Evolutionary conservation across 73 alveolate genomes (phyloP), one percentile per base, ranked within the genome.

Genomic region (Uronychia binucleata): DNA sequence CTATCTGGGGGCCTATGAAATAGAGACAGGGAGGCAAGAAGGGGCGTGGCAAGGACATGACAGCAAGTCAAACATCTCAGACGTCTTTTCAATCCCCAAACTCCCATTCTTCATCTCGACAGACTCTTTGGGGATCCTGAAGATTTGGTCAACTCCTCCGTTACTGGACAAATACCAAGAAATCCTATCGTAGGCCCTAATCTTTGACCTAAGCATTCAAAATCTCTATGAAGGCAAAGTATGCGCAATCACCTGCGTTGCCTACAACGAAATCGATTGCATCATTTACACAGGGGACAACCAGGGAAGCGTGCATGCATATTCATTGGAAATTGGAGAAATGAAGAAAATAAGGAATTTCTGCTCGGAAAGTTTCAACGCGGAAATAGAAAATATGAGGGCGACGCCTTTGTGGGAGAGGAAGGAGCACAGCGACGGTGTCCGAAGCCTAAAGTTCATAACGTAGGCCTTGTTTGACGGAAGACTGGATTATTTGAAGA

Each of bases 271-370:
- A 59, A 5, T 26, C 11, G 80, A 86, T 0, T 75, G 87, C 29
- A 90, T 86, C 14, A 59, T 90, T 19, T 90, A 19, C 79, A 87
- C 91, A 74, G 96, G 93, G 27, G 96, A 90, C 82, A 92, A 90
- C 28, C 33, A 84, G 57, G 96, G 96, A 1, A 74, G 19, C 27
- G 59, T 90, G 0, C 8, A 58, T n/a, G 96, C 96, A 1, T 86
- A 79, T 58, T 14, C 13, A 1, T 79, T 86, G 5, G 67, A 46
- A 11, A 11, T 46, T 46, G 67, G 67, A 46, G 67, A 19, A 11
- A 5, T 46, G 19, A 5, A 46, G 5, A 46, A 46, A 5, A 46
- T 46, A 5, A 11, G n/a, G 19, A 46, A 46, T 46, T 5, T 46
- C n/a, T 11, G 19, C 67, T 46, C 67, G 19, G 19, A 11, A 11